phyloP scores from a whole-genome alignment of 176 grass and related monocot species.

The Melocanna baccifera region DNA sequence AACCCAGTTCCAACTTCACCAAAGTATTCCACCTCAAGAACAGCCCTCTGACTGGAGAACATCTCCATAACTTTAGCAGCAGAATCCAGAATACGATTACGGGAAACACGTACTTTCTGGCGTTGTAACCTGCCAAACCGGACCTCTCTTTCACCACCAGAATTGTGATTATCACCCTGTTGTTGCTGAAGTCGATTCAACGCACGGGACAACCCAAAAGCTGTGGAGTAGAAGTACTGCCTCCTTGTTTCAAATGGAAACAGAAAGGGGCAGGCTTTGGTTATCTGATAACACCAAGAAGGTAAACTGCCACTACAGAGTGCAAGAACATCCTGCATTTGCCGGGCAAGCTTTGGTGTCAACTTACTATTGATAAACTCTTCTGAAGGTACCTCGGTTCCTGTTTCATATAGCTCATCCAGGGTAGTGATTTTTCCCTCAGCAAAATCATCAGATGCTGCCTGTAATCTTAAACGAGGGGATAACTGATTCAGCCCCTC shows the following conservation, averaged over 20 bases:
- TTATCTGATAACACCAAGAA: conserved; percentile 84
- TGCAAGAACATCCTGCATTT: conserved; percentile 86
- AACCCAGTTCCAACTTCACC: conserved; percentile 89
- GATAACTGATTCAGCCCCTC: conserved; percentile 75
- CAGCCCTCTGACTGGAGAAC: conserved; percentile 61
- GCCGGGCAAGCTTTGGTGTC: conserved; percentile 75
- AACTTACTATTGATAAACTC: conserved; percentile 88
- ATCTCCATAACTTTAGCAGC: conserved; percentile 82
- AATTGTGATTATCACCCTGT: conserved; percentile 63
- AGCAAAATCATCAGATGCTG: conserved; percentile 66
- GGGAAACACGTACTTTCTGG: conserved; percentile 81
- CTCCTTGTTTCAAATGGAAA: conserved; percentile 90
- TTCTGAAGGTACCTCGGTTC: conserved; percentile 54
- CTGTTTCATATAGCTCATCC: conserved; percentile 52
- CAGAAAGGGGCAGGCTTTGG: conserved; percentile 77
- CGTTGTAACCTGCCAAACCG: conserved; percentile 63
- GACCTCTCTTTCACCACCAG: conserved; percentile 67
- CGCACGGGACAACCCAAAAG: conserved; percentile 78
- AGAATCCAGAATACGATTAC: conserved; percentile 72
- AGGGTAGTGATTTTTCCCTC: conserved; percentile 51
- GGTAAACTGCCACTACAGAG: conserved; percentile 84
- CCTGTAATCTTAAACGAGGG: conserved; percentile 56
- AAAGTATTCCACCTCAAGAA: conserved; percentile 83
- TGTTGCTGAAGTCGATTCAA: conserved; percentile 91
- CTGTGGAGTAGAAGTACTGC: conserved; percentile 87